These are phyloP conservation scores for Panaeolus papilionaceus DNA, from an alignment of 768 basidiomycete genomes.

Conservation along the genomic window DNA sequence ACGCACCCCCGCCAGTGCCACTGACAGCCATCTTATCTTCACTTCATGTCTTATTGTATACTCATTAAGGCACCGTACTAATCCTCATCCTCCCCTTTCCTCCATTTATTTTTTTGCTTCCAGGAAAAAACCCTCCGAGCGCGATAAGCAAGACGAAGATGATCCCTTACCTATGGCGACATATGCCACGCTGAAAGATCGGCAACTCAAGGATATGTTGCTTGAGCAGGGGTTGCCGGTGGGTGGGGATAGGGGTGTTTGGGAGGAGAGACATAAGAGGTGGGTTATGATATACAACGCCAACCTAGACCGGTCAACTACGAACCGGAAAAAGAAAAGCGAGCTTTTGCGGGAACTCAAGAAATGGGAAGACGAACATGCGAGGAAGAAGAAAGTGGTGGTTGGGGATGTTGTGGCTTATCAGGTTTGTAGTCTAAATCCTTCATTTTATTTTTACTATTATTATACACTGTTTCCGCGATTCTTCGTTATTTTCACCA, in stretches of 20 bases:
- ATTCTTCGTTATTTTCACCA: too few species aligned
- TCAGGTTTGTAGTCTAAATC: slow-evolving; percentile 25
- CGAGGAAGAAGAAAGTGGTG: slow-evolving; percentile 46
- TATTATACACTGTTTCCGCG: too few species aligned
- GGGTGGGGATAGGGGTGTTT: slow-evolving; percentile 55
- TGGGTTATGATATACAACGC: slow-evolving; percentile 76
- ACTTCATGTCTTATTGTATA: not conserved
- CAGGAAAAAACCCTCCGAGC: slow-evolving; percentile 9
- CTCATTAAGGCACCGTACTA: not conserved
- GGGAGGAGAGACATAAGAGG: slow-evolving; percentile 67
- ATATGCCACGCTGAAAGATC: slow-evolving; percentile 69
- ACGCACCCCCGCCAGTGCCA: too few species aligned
- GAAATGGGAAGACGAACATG: slow-evolving; percentile 60
- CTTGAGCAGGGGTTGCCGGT: slow-evolving; percentile 53
- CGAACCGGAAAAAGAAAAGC: slow-evolving; percentile 49
- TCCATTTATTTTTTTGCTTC: not conserved
- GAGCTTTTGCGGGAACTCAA: slow-evolving; percentile 60
- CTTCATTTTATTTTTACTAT: too few species aligned
- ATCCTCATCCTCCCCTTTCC: not conserved
- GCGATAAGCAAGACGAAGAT: slow-evolving; percentile 39
- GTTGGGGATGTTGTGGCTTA: slow-evolving; percentile 38
- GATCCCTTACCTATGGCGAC: slow-evolving; percentile 66
- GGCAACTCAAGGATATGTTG: slow-evolving; percentile 62
- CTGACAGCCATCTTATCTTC: not conserved
- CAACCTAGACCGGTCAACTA: slow-evolving; percentile 63